Base-by-base conservation (phyloP, 2,329 filamentous ascomycete genomes). In the Delphinella strobiligena region DNA sequence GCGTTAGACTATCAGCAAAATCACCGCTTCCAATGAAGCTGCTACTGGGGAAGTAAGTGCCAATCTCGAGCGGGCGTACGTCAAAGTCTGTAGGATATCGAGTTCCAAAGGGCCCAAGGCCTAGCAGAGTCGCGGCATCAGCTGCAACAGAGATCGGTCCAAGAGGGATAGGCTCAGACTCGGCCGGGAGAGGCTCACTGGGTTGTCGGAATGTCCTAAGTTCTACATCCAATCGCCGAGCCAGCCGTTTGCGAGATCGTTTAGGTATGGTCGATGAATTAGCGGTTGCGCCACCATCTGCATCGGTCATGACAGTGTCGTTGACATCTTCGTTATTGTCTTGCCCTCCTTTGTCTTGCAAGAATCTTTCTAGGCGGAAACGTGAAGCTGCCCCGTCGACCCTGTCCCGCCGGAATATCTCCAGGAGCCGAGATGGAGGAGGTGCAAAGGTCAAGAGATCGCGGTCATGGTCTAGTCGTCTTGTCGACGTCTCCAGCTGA, bases 11-110 rank as follows among this genome's bases (percentile, higher is more conserved):
- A 27, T 60, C 61, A 12, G 55, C 51, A 34, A 78, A 66, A 18
- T 71, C 67, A 3, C 71, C 72, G 47, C 71, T 72, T 19, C 75
- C 74, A 42, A 78, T 60, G 43, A 78, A 72, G 4, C 72, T 75
- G 34, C 60, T 63, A 32, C 65, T 55, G 44, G 73, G 69, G 45
- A 77, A 78, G 48, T 66, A 75, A 0, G 69, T 74, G 1, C 68
- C 72, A 5, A 60, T 45, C 7, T 56, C 58, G 5, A 78, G 52
- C 17, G 70, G 67, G 4, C 51, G 51, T 7, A 74, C 54, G 37
- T 71, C 69, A 42, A 78, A 78, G 45, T 69, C 67, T 9, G 61
- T 60, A 1, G 72, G 55, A 47, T 75, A 76, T 15, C 59, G 58
- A 3, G 62, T 62, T 19, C 66, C 67, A 47, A 62, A 68, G n/a